phyloP scores from a whole-genome alignment of 768 basidiomycete species.

The Lentinus tigrinus region DNA sequence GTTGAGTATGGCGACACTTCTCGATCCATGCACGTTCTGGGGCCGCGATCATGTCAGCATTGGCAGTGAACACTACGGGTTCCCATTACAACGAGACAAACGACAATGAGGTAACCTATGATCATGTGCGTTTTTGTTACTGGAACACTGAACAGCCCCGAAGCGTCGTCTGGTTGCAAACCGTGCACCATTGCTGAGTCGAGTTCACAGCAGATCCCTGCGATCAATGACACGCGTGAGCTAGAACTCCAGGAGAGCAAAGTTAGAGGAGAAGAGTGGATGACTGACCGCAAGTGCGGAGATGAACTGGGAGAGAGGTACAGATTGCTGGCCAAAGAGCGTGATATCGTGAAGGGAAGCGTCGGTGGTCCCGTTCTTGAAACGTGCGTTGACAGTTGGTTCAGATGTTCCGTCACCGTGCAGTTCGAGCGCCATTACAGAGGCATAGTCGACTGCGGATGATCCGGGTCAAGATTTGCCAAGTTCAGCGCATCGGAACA shows the following conservation, averaged over 20 bases:
- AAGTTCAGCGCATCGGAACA: too few species aligned
- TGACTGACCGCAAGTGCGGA: constrained; percentile 23
- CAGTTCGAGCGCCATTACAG: constrained; percentile 58
- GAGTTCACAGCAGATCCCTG: constrained; percentile 49
- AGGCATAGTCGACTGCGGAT: constrained; percentile 58
- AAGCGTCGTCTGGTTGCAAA: constrained; percentile 54
- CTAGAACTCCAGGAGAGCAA: not conserved
- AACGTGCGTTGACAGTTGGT: constrained; percentile 57
- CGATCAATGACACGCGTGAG: not conserved
- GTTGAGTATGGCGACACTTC: too few species aligned
- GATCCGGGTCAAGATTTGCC: not conserved
- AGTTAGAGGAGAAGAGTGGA: not conserved
- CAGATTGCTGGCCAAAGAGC: constrained; percentile 27
- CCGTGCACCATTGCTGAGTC: constrained; percentile 54
- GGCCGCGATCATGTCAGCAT: too few species aligned
- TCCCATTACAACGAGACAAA: too few species aligned
- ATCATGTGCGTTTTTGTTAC: not conserved
- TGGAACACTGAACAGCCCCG: constrained; percentile 44
- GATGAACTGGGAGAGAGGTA: constrained; percentile 49
- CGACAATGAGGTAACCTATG: too few species aligned
- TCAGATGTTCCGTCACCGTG: constrained; percentile 42
- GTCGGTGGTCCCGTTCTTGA: constrained; percentile 65
- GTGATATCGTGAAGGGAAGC: constrained; percentile 43
- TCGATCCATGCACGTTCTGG: too few species aligned
- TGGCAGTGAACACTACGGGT: too few species aligned